These are phyloP conservation scores for Elsinoe batatas DNA, from an alignment of 2,329 filamentous ascomycete species.

Conservation along the genomic window DNA sequence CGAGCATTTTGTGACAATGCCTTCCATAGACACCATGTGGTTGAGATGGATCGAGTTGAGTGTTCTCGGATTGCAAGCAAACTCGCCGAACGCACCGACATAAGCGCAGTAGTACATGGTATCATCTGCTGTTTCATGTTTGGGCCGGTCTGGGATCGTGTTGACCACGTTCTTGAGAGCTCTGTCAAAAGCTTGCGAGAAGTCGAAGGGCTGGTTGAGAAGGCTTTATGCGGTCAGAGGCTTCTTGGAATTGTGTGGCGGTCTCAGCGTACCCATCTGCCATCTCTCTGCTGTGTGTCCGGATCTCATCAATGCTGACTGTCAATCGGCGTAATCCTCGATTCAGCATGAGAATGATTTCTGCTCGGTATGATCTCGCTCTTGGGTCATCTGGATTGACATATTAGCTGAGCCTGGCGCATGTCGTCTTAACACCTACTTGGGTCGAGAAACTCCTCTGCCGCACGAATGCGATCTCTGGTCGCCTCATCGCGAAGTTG, in stretches of 20 bases:
- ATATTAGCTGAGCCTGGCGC: slow-evolving; percentile 21
- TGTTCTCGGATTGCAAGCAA: slow-evolving; percentile 87
- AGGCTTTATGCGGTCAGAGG: slow-evolving; percentile 42
- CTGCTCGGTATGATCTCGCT: slow-evolving; percentile 70
- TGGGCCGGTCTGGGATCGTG: slow-evolving; percentile 64
- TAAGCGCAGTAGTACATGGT: slow-evolving; percentile 92
- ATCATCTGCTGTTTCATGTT: slow-evolving; percentile 67
- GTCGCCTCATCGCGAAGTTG: slow-evolving; percentile 78
- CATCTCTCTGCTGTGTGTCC: slow-evolving; percentile 74
- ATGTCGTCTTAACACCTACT: slow-evolving; percentile 43
- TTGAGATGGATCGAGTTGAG: slow-evolving; percentile 84
- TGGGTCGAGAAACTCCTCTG: slow-evolving; percentile 89
- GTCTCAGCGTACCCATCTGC: slow-evolving; percentile 49
- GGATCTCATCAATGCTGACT: slow-evolving; percentile 72
- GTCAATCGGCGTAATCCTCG: slow-evolving; percentile 49
- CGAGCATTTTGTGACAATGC: slow-evolving; percentile 93
- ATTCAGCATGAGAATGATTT: slow-evolving; percentile 70
- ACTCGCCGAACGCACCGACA: slow-evolving; percentile 89
- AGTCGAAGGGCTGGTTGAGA: slow-evolving; percentile 80
- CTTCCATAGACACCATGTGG: slow-evolving; percentile 93
- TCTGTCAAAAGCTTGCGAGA: slow-evolving; percentile 74
- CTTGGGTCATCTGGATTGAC: slow-evolving; percentile 42
- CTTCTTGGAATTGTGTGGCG: neutral
- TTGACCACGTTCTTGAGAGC: slow-evolving; percentile 83
- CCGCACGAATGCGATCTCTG: slow-evolving; percentile 71